A percentile compares a stretch with the other conserved stretches of the same genome.
phyloP scores from a whole-genome alignment of 202 grass and related monocot genomes.

The Miscanthus sacchariflorus region DNA sequence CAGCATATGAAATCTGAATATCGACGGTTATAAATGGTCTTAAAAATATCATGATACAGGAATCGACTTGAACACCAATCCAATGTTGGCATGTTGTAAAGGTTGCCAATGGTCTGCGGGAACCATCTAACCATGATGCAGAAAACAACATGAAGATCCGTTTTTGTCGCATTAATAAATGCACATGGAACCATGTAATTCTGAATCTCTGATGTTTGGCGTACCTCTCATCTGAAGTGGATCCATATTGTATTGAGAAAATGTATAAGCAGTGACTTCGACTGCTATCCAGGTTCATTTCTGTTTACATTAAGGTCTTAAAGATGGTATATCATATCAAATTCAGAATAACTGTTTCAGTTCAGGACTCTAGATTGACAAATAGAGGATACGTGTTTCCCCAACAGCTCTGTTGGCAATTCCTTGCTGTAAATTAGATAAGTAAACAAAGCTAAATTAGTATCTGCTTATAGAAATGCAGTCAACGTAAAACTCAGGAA shows the following conservation, averaged over 20 bases:
- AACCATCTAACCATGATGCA: too few relatives aligned
- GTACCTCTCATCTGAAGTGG: conserved; percentile 67
- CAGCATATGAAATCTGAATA: not conserved
- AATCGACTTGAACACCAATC: too few relatives aligned
- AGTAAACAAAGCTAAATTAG: conserved; percentile 37
- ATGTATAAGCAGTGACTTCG: conserved; percentile 95
- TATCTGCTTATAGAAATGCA: conserved; percentile 44
- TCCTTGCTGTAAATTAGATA: conserved; percentile 70
- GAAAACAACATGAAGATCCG: too few relatives aligned
- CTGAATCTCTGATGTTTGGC: conserved; percentile 20
- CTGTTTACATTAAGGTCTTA: conserved; percentile 48
- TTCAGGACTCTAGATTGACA: conserved; percentile 8
- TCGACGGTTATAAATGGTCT: too few relatives aligned
- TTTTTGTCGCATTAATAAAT: too few relatives aligned
- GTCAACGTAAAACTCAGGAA: conserved; percentile 26
- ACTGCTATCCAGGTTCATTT: conserved; percentile 91
- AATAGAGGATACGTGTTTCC: conserved; percentile 81
- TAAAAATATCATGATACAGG: too few relatives aligned
- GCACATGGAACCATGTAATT: not conserved
- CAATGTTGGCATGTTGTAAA: too few relatives aligned
- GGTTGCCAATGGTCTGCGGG: too few relatives aligned
- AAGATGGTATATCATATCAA: conserved; percentile 26
- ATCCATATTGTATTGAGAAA: conserved; percentile 74
- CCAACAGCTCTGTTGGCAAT: conserved; percentile 92
- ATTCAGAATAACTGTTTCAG: conserved; percentile 42